Percentiles rank a stretch among this genome's conserved stretches.
Conservation (phyloP, 106 monocot genomes). For the Dendrobium nobile region DNA sequence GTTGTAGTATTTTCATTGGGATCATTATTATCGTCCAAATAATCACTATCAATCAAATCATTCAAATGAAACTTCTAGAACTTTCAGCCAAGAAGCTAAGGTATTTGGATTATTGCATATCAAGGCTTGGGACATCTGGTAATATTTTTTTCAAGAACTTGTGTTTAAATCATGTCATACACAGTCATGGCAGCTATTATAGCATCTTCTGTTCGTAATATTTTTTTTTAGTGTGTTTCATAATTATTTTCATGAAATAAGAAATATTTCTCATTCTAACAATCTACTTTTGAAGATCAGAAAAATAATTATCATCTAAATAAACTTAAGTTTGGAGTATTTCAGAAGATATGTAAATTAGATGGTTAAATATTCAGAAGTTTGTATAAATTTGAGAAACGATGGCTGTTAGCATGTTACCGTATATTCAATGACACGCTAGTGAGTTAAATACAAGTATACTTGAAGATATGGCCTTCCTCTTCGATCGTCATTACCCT, state of each 20-base stretch:
- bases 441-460: background rate
- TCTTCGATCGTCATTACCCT: background rate
- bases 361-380: background rate
- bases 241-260: background rate
- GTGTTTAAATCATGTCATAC: too few relatives aligned
- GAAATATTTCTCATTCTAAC: background rate
- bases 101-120: too few relatives aligned
- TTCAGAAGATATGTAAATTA: background rate
- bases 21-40: too few relatives aligned
- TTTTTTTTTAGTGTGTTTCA: background rate
- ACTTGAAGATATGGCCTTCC: background rate
- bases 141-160: too few relatives aligned
- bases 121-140: too few relatives aligned
- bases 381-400: background rate
- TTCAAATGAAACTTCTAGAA: too few relatives aligned
- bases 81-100: too few relatives aligned
- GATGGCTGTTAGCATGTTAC: background rate
- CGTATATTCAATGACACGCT: background rate
- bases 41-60: too few relatives aligned
- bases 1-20: too few relatives aligned
- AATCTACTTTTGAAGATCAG: background rate
- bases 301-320: background rate
- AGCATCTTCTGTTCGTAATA: too few relatives aligned
- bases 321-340: background rate
- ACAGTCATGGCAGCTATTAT: too few relatives aligned